Evolutionary conservation across 2,329 filamentous ascomycete species (phyloP).

Genomic region (Mycocentrospora acerina): DNA sequence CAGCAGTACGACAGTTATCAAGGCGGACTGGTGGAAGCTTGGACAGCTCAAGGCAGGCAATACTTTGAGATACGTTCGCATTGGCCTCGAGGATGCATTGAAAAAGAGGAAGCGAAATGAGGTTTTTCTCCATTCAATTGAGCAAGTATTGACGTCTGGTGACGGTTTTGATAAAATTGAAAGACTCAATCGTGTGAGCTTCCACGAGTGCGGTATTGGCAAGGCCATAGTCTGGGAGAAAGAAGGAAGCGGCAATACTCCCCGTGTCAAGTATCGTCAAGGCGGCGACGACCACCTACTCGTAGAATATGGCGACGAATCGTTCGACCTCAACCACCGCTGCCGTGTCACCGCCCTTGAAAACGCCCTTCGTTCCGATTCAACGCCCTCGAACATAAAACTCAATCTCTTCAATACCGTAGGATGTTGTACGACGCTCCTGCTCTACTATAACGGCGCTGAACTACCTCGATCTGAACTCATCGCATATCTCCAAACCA

Average conservation of each 20-base stretch:
- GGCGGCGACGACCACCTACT: slow-evolving; percentile 53
- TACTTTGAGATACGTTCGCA: slow-evolving; percentile 52
- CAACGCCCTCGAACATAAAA: slow-evolving; percentile 42
- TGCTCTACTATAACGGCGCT: slow-evolving; percentile 45
- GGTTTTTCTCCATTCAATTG: slow-evolving; percentile 48
- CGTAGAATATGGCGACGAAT: slow-evolving; percentile 59
- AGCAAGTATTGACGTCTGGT: slow-evolving; percentile 38
- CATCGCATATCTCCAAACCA: slow-evolving; percentile 39
- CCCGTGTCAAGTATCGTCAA: slow-evolving; percentile 31
- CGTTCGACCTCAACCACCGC: slow-evolving; percentile 59
- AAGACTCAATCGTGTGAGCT: slow-evolving; percentile 26
- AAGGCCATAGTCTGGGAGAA: slow-evolving; percentile 35
- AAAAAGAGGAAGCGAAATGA: slow-evolving; percentile 47
- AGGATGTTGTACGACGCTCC: slow-evolving; percentile 51
- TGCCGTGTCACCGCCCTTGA: slow-evolving; percentile 58
- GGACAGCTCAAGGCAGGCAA: slow-evolving; percentile 64
- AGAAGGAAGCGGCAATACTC: slow-evolving; percentile 17
- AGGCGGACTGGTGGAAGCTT: slow-evolving; percentile 62
- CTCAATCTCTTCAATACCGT: slow-evolving; percentile 53
- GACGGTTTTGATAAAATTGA: slow-evolving; percentile 21
- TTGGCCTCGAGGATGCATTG: slow-evolving; percentile 56
- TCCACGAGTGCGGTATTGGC: slow-evolving; percentile 27
- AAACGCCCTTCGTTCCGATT: slow-evolving; percentile 47
- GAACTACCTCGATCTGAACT: slow-evolving; percentile 40
- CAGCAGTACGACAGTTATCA: slow-evolving; percentile 57